A percentile compares a stretch with the other conserved stretches of the same genome.
These are phyloP conservation scores for Pinus albicaulis DNA, from an alignment of 75 land plant species.

Conservation along the genomic window DNA sequence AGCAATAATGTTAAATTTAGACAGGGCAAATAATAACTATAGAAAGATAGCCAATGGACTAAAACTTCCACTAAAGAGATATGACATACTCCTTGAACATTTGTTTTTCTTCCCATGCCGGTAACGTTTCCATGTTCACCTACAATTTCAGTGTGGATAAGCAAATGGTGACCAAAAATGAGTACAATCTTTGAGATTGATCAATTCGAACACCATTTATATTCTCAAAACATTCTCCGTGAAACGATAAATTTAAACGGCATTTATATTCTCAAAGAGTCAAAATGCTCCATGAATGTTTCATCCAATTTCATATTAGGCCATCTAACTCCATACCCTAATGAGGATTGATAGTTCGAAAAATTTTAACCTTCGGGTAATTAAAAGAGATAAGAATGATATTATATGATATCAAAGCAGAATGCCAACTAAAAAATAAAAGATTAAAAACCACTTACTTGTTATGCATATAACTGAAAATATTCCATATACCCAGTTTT, in stretches of 20 bases:
- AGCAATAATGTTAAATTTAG: not conserved
- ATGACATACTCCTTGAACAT: conserved; percentile 90
- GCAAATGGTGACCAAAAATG: not conserved
- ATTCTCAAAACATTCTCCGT: not conserved
- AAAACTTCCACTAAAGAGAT: not conserved
- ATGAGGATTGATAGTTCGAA: not conserved
- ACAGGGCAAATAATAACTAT: not conserved
- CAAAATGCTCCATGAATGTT: too few species aligned
- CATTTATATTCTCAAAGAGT: not conserved
- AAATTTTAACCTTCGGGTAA: not conserved
- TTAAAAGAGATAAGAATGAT: not conserved
- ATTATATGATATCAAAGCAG: not conserved
- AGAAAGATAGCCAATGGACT: not conserved
- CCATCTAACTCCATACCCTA: too few species aligned
- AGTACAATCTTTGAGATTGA: not conserved
- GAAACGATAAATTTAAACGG: not conserved
- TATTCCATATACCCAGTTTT: too few species aligned
- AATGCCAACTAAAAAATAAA: too few species aligned
- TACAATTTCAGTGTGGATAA: conserved; percentile 13
- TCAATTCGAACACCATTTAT: not conserved
- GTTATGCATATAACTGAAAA: too few species aligned
- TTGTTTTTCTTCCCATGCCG: conserved; percentile 98
- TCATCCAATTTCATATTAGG: too few species aligned
- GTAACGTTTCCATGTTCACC: conserved; percentile 77
- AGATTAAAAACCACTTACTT: too few species aligned